phyloP scores from a whole-genome alignment of 768 basidiomycete species.

The Piloderma croceum region DNA sequence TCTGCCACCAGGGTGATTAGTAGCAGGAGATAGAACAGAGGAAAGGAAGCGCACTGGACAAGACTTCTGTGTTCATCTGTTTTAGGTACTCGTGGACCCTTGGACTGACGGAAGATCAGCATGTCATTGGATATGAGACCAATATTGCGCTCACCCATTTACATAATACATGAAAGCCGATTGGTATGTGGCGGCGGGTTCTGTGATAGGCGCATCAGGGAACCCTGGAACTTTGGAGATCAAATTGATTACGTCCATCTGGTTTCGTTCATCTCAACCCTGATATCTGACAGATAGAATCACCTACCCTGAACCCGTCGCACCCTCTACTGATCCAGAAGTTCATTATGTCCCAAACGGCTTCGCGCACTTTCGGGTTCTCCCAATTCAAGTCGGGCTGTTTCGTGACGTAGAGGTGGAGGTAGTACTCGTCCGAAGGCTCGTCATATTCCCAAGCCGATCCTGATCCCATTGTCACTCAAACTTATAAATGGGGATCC shows the following conservation, averaged over 20 bases:
- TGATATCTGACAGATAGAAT: neutral
- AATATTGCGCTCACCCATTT: slow-evolving; percentile 47
- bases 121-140: slow-evolving; percentile 1
- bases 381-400: slow-evolving; percentile 82
- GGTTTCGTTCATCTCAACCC: neutral
- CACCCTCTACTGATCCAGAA: slow-evolving; percentile 75
- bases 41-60: slow-evolving; percentile 42
- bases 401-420: slow-evolving; percentile 59
- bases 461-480: slow-evolving; percentile 34
- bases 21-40: slow-evolving; percentile 7
- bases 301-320: slow-evolving; percentile 66
- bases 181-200: slow-evolving; percentile 48
- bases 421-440: slow-evolving; percentile 61
- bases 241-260: slow-evolving; percentile 71
- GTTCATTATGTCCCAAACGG: slow-evolving; percentile 58
- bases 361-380: slow-evolving; percentile 51
- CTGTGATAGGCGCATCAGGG: slow-evolving; percentile 59
- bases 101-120: slow-evolving; percentile 36
- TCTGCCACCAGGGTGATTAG: slow-evolving; percentile 27
- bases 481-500: neutral
- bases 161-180: slow-evolving; percentile 47
- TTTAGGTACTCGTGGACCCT: slow-evolving; percentile 60
- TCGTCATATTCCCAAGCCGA: slow-evolving; percentile 71
- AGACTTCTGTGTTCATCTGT: slow-evolving; percentile 59
- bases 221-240: slow-evolving; percentile 59